Evolutionary conservation across 495 filamentous ascomycete species (phyloP).

Genomic region (Platismatia glauca): DNA sequence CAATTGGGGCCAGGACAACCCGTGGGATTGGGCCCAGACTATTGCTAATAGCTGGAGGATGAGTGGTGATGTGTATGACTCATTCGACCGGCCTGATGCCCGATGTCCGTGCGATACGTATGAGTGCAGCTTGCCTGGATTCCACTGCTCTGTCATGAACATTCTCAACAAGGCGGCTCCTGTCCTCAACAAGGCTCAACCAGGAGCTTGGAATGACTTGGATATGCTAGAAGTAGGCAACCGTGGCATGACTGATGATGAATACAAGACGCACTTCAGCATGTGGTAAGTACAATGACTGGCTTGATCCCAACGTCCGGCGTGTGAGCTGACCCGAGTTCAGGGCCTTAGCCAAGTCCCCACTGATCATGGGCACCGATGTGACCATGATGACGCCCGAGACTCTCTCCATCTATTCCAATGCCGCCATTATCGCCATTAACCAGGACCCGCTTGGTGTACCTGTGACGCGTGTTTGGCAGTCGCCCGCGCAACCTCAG

Average conservation of each 20-base stretch:
- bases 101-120: slow-evolving; percentile 36
- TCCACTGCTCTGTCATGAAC: slow-evolving; percentile 45
- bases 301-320: not conserved
- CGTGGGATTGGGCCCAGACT: slow-evolving; percentile 48
- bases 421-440: slow-evolving; percentile 40
- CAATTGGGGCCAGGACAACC: slow-evolving; percentile 38
- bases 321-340: not conserved
- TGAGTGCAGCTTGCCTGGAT: slow-evolving; percentile 42
- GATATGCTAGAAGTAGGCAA: slow-evolving; percentile 61
- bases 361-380: slow-evolving; percentile 28
- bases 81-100: slow-evolving; percentile 28
- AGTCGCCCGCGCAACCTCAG: slow-evolving; percentile 24
- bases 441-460: slow-evolving; percentile 36
- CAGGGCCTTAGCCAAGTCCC: slow-evolving; percentile 29
- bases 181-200: slow-evolving; percentile 28
- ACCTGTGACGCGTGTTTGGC: slow-evolving; percentile 35
- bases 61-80: slow-evolving; percentile 42
- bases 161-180: slow-evolving; percentile 43
- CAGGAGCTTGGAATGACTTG: slow-evolving; percentile 35
- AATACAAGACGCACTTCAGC: slow-evolving; percentile 31
- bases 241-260: slow-evolving; percentile 40
- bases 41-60: slow-evolving; percentile 52
- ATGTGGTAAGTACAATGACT: slow-evolving; percentile 24
- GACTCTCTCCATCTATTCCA: slow-evolving; percentile 32
- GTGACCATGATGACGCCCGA: slow-evolving; percentile 26